These are phyloP conservation scores for Phytophthora litchii DNA, from an alignment of 352 stramenopile species.

Conservation along the genomic window DNA sequence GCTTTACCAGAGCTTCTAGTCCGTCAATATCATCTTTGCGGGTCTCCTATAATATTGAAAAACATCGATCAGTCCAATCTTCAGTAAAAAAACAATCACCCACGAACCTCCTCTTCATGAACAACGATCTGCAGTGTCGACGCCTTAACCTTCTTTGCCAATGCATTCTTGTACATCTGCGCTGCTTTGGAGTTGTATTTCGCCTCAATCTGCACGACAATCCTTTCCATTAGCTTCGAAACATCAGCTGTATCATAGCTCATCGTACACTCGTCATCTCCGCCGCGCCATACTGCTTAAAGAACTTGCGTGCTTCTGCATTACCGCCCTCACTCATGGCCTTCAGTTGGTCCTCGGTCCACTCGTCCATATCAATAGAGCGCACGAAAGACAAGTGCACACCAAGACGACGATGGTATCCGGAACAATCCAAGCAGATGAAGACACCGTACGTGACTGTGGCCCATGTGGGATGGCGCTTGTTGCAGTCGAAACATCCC, in stretches of 20 bases:
- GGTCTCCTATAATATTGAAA: constrained; percentile 34
- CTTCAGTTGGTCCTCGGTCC: constrained; percentile 94
- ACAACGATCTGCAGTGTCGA: constrained; percentile 64
- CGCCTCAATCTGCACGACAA: constrained; percentile 75
- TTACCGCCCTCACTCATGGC: constrained; percentile 95
- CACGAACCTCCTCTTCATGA: constrained; percentile 43
- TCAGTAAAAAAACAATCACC: constrained; percentile 1
- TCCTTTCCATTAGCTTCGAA: neutral
- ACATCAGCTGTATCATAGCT: neutral
- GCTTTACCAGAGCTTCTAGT: constrained; percentile 82
- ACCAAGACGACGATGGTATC: constrained; percentile 92
- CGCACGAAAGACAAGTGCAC: constrained; percentile 95
- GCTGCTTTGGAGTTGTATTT: constrained; percentile 93
- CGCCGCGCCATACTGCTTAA: constrained; percentile 90
- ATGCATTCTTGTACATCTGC: constrained; percentile 85
- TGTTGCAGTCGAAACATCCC: constrained; percentile 96
- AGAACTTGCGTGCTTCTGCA: constrained; percentile 92
- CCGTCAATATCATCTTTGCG: constrained; percentile 61
- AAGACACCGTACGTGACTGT: constrained; percentile 96
- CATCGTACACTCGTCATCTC: constrained; percentile 86
- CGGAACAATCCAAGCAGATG: constrained; percentile 96
- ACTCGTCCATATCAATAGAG: constrained; percentile 96
- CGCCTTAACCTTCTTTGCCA: constrained; percentile 86
- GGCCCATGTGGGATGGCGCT: constrained; percentile 95
- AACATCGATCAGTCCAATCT: neutral